Percentiles rank a stretch among this genome's conserved stretches.
phyloP scores from a whole-genome alignment of 2,329 filamentous ascomycete genomes.

The Cytospora paraplurivora region DNA sequence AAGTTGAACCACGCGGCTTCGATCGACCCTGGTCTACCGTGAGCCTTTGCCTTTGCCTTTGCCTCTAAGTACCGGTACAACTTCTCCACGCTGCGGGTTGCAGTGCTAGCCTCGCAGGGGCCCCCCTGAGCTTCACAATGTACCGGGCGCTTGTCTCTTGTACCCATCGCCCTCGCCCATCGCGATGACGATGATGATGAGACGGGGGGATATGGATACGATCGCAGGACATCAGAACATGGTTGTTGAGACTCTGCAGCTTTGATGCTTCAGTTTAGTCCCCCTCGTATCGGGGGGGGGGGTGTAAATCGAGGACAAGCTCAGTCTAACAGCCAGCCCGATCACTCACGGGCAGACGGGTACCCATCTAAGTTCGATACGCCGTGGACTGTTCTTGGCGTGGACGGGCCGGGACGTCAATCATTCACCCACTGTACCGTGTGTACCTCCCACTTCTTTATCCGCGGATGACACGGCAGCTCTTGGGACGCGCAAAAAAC shows the following conservation, averaged over 20 bases:
- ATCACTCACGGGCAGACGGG: no score
- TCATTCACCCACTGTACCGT: not conserved
- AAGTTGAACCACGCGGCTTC: constrained; percentile 17
- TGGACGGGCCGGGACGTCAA: constrained; percentile 1
- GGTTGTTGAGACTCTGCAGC: no score
- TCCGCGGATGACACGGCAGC: not conserved
- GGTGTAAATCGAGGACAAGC: not conserved
- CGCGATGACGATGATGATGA: no score
- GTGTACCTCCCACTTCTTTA: not conserved
- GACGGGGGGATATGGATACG: no score
- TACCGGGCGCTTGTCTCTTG: not conserved
- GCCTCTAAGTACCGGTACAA: constrained; percentile 20
- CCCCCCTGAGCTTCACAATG: not conserved
- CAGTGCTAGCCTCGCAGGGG: constrained; percentile 9
- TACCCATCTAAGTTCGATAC: not conserved
- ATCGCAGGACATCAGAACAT: no score
- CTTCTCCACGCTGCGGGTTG: constrained; percentile 10
- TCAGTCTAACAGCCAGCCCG: no score
- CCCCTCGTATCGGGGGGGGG: not conserved
- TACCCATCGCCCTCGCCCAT: not conserved
- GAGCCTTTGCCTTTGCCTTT: no score
- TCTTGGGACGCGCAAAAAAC: not conserved
- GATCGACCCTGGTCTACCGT: not conserved
- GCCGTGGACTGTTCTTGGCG: not conserved
- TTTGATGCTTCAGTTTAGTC: no score